Percentiles rank a stretch among this genome's conserved stretches.
Conservation (phyloP, 2,329 filamentous ascomycete genomes). For the Penicillium sp. region DNA sequence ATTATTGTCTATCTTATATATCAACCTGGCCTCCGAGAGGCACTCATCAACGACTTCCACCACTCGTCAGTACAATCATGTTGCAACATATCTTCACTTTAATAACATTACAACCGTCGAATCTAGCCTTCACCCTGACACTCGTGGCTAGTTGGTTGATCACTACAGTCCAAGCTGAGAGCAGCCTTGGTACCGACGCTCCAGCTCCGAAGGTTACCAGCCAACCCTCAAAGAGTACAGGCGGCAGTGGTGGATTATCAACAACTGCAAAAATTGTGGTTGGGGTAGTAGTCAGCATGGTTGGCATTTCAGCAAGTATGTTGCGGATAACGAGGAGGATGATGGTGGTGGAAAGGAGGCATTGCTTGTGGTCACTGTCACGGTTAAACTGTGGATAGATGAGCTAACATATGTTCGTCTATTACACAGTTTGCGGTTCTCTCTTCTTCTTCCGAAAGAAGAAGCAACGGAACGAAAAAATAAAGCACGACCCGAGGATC, state of each 20-base stretch:
- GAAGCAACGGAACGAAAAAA: constrained; percentile 21
- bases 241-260: constrained; percentile 13
- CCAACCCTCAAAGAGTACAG: not conserved
- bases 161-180: constrained; percentile 7
- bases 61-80: constrained; percentile 3
- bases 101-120: not conserved
- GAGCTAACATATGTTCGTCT: not conserved
- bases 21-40: not conserved
- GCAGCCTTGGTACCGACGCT: constrained; percentile 8
- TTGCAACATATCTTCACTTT: not conserved
- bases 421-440: constrained; percentile 21
- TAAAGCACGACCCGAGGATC: constrained; percentile 19
- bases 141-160: constrained; percentile 9
- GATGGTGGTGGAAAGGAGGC: not conserved
- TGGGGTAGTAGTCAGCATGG: constrained; percentile 26
- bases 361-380: not conserved
- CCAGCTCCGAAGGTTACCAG: constrained; percentile 5
- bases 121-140: constrained; percentile 1
- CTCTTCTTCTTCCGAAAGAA: constrained; percentile 24
- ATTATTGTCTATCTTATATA: not conserved
- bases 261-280: constrained; percentile 22
- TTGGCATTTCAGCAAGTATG: constrained; percentile 25
- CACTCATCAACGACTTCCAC: not conserved
- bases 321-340: not conserved
- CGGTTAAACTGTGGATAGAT: not conserved